phyloP scores from a whole-genome alignment of 2,329 filamentous ascomycete genomes.

The Phaeoacremonium minimum region DNA sequence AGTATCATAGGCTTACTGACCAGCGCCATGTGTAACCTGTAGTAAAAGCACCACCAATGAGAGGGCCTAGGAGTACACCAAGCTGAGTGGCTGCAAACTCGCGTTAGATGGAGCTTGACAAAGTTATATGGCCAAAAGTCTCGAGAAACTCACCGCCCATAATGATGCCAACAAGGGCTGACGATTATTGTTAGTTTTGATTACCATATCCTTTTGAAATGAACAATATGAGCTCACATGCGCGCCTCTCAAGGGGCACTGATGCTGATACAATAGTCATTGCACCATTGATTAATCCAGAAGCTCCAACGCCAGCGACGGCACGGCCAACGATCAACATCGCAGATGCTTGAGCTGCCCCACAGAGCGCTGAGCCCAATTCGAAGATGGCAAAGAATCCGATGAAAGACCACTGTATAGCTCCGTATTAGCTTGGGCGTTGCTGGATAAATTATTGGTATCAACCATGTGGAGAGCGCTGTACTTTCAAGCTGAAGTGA shows the following conservation, averaged over 20 bases:
- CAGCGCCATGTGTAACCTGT: neutral
- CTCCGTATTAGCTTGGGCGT: no score
- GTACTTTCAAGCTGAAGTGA: conserved; percentile 32
- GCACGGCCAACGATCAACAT: conserved; percentile 6
- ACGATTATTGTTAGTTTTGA: no score
- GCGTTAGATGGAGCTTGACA: no score
- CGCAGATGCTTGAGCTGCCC: conserved; percentile 1
- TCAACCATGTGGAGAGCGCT: no score
- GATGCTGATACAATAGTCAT: neutral
- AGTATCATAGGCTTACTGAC: no score
- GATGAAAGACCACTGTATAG: conserved; percentile 1
- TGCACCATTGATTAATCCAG: conserved; percentile 1
- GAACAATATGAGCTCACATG: no score
- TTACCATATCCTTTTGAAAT: no score
- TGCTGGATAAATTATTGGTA: neutral
- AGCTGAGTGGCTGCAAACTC: no score
- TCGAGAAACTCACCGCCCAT: no score
- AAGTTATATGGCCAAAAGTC: no score
- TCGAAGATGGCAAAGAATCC: conserved; percentile 6
- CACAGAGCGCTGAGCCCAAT: conserved; percentile 4
- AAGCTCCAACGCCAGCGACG: conserved; percentile 3
- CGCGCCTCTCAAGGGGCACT: neutral
- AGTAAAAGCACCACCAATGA: neutral
- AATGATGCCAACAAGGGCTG: no score
- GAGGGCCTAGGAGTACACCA: neutral